A percentile compares a stretch with the other conserved stretches of the same genome.
phyloP scores from a whole-genome alignment of 352 stramenopile genomes.

The Globisporangium emineosum region DNA sequence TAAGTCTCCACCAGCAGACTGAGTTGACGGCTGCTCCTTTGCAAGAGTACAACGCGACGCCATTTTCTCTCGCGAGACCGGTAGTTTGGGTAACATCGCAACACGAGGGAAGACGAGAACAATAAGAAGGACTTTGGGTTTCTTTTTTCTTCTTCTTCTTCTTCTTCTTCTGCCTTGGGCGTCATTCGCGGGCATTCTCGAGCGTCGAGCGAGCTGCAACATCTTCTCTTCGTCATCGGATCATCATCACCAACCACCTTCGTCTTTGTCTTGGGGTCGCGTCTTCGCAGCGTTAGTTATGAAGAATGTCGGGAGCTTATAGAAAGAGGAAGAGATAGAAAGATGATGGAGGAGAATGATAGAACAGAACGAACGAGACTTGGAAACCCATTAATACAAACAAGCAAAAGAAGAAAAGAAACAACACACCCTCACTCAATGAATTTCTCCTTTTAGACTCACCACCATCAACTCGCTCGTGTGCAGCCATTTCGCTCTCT shows the following conservation, averaged over 20 bases:
- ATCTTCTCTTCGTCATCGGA: slow-evolving; percentile 3
- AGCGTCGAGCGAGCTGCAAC: neutral
- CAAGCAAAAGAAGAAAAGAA: neutral
- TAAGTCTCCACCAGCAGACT: slow-evolving; percentile 38
- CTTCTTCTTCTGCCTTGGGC: slow-evolving; percentile 25
- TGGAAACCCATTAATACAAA: neutral
- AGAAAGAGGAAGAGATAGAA: neutral
- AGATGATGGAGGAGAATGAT: neutral
- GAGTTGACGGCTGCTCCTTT: slow-evolving; percentile 2
- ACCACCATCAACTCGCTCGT: neutral
- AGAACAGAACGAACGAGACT: neutral
- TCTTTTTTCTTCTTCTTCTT: slow-evolving; percentile 6
- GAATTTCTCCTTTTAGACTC: neutral
- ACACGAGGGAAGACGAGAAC: slow-evolving; percentile 15
- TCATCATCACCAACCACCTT: slow-evolving; percentile 1
- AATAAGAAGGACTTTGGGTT: slow-evolving; percentile 15
- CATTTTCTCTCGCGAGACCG: slow-evolving; percentile 9
- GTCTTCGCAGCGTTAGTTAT: neutral
- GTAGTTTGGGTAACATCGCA: slow-evolving; percentile 33
- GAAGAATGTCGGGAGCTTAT: neutral
- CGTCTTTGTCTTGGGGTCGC: slow-evolving; percentile 1
- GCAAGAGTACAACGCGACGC: slow-evolving; percentile 11
- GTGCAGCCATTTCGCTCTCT: neutral
- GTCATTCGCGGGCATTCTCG: slow-evolving; percentile 6
- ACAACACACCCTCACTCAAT: neutral